phyloP scores from a whole-genome alignment of 2,329 filamentous ascomycete species.

The Monilinia fructigena region DNA sequence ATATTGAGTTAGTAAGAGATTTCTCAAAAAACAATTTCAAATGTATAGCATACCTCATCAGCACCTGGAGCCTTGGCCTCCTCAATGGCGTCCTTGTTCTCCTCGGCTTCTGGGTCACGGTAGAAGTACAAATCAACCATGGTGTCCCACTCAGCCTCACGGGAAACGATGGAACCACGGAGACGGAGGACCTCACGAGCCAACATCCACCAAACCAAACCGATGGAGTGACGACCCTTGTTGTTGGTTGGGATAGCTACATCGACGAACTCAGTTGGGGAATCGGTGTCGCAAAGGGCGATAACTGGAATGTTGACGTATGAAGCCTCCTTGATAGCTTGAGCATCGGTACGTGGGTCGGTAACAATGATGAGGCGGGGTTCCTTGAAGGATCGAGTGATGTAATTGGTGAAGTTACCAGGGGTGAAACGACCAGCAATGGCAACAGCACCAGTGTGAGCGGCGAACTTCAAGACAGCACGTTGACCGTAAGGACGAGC shows the following conservation, averaged over 20 bases:
- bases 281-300: constrained; percentile 98
- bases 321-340: constrained; percentile 99
- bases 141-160: constrained; percentile 97
- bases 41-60: constrained; percentile 56
- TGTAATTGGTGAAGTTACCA: constrained; percentile 99
- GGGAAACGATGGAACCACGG: constrained; percentile 91
- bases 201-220: constrained; percentile 98
- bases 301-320: constrained; percentile 99
- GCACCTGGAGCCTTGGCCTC: constrained; percentile 81
- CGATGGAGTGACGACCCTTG: constrained; percentile 99
- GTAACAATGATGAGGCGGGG: constrained; percentile 99
- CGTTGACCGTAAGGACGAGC: constrained; percentile 99
- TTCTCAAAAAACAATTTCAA: too few species aligned
- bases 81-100: constrained; percentile 94
- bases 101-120: constrained; percentile 99
- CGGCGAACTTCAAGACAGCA: constrained; percentile 98
- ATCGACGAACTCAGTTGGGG: constrained; percentile 98
- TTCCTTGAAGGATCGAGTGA: constrained; percentile 99
- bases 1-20: constrained; percentile 8
- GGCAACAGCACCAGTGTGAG: constrained; percentile 95
- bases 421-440: constrained; percentile 99
- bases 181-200: constrained; percentile 99
- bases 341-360: constrained; percentile 98
- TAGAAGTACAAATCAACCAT: constrained; percentile 99
- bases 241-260: constrained; percentile 99